phyloP scores from a whole-genome alignment of 331 rosid genomes.

The Stylosanthes scabra region DNA sequence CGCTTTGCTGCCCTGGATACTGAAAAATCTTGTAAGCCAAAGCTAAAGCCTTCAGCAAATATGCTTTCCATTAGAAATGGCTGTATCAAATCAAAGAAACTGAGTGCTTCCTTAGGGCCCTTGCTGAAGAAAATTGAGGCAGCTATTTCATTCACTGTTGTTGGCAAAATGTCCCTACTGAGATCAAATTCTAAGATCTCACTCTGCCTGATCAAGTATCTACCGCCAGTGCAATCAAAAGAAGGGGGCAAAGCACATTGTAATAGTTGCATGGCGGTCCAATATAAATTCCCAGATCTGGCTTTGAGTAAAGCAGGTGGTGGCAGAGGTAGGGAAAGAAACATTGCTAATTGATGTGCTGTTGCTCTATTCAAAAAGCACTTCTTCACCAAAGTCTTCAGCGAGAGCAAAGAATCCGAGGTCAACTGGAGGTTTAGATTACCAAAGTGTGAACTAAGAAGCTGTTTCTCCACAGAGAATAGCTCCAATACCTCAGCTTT shows the following conservation, averaged over 20 bases:
- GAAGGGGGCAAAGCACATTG: slow-evolving; percentile 72
- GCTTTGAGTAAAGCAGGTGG: slow-evolving; percentile 63
- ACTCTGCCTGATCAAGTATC: slow-evolving; percentile 60
- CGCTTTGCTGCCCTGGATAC: slow-evolving; percentile 53
- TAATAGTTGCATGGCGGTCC: slow-evolving; percentile 85
- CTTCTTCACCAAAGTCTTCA: too few species aligned
- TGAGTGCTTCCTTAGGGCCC: slow-evolving; percentile 80
- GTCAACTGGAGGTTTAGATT: too few species aligned
- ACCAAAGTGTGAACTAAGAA: not conserved
- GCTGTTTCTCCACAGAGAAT: too few species aligned
- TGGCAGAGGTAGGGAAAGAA: slow-evolving; percentile 70
- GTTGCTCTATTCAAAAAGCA: slow-evolving; percentile 47
- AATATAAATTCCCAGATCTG: slow-evolving; percentile 51
- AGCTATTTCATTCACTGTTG: slow-evolving; percentile 75
- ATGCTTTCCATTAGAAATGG: slow-evolving; percentile 90
- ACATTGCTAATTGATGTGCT: slow-evolving; percentile 82
- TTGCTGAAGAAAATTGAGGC: slow-evolving; percentile 79
- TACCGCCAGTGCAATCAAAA: slow-evolving; percentile 71
- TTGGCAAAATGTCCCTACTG: slow-evolving; percentile 56
- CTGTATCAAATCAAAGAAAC: slow-evolving; percentile 72
- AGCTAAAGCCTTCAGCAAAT: slow-evolving; percentile 86
- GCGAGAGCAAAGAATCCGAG: too few species aligned
- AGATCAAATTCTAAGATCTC: slow-evolving; percentile 65
- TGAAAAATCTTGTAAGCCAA: slow-evolving; percentile 79
- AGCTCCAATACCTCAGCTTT: too few species aligned